Percentiles rank a stretch among this genome's conserved stretches.
Evolutionary conservation across 192 early-diverging fungal genomes (phyloP).

Genomic region (Obelidium mucronatum): DNA sequence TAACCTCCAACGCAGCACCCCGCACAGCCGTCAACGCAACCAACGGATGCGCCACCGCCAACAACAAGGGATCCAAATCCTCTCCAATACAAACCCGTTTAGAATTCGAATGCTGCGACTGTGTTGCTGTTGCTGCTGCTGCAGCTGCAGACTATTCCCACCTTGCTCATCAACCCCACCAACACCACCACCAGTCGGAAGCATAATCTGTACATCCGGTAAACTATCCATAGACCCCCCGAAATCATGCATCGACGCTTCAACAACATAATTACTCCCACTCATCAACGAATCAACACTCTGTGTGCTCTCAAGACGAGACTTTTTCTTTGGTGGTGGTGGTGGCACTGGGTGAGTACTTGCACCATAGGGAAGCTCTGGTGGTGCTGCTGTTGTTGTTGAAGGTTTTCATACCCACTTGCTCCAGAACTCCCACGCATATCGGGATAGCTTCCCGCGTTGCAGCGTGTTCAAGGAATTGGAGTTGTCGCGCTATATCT

Average conservation of each 20-base stretch:
- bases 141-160: not conserved
- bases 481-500: too few relatives aligned
- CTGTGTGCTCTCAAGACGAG: not conserved
- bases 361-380: too few relatives aligned
- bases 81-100: conserved; percentile 14
- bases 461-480: not conserved
- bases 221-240: not conserved
- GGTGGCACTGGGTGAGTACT: too few relatives aligned
- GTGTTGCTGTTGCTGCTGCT: too few relatives aligned
- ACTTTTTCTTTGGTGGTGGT: not conserved
- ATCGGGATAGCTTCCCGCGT: not conserved
- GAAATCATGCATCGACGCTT: not conserved
- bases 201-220: too few relatives aligned
- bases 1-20: conserved; percentile 14
- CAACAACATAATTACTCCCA: not conserved
- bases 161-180: not conserved
- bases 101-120: too few relatives aligned
- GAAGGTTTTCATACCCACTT: not conserved
- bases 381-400: too few relatives aligned
- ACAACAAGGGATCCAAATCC: conserved; percentile 22
- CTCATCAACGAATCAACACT: not conserved
- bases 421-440: not conserved
- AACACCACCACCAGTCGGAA: not conserved
- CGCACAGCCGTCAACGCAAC: not conserved
- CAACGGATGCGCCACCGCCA: conserved; percentile 24